Base-by-base conservation (phyloP, 1,139 yeast genomes). In the Suhomyces anneliseae region DNA sequence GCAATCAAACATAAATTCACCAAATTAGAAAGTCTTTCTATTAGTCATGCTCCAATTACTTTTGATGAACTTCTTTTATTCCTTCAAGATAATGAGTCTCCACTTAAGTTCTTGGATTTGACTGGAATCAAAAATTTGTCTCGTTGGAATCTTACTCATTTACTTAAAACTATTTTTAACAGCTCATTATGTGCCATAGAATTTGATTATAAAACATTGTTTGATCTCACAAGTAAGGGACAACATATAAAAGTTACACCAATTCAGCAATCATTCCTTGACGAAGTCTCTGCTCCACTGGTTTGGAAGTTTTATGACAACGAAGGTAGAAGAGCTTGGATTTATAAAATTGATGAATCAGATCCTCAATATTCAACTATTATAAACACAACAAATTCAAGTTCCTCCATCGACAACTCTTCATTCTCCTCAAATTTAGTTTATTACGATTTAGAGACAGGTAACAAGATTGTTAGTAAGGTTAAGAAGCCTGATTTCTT, bases 271-370 rank as follows among this genome's bases (percentile, higher is more conserved):
- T 62, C 68, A 34, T 60, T 64, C 52, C 50, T 63, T 42, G 66
- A 65, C 44, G 59, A 60, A 32, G 51, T 56, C 5, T 52, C 49
- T 45, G 56, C 54, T 8, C 77, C 77, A 0, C 68, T 66, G 41
- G 64, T 78, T 45, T 72, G 86, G 89, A 74, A 71, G 60, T 76
- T 72, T 58, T 81, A 66, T 56, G 85, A 68, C 64, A 82, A 71
- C 58, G 82, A 73, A 65, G 95, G 96, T 6, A 75, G 96, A 53
- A 74, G 97, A 51, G 83, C 88, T n/a, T 90, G 96, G 96, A 64
- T 88, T 19, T 86, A 82, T 61, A 81, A 79, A 59, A 68, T 82
- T 26, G 76, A 70, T 12, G 57, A 65, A 14, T 49, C 56, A 3
- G 70, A 71, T 48, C 67, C 71, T 4, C 67, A 68, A 12, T 68